phyloP scores from a whole-genome alignment of 306 rosid species.

The Adenanthera pavonina region DNA sequence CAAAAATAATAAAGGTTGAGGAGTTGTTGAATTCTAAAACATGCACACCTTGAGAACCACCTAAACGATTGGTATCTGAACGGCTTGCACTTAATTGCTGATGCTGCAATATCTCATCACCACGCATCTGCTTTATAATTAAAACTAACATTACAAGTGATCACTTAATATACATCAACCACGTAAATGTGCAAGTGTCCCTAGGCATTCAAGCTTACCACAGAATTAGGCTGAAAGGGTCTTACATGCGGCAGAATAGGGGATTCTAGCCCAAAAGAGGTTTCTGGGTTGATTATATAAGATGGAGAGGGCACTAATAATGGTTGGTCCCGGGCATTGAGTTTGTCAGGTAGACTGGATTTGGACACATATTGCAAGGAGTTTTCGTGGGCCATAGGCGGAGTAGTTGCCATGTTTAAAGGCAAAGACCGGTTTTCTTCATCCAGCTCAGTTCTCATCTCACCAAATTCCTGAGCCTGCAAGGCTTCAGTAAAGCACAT shows the following conservation, averaged over 20 bases:
- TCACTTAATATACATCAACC: slow-evolving; percentile 1
- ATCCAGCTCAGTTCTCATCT: slow-evolving; percentile 54
- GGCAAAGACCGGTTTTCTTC: slow-evolving; percentile 64
- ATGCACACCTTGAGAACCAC: slow-evolving; percentile 46
- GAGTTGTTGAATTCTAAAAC: slow-evolving; percentile 25
- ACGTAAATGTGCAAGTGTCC: neutral
- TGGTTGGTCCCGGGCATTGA: slow-evolving; percentile 49
- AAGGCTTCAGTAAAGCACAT: slow-evolving; percentile 69
- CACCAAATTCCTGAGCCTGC: slow-evolving; percentile 64
- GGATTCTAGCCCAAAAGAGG: slow-evolving; percentile 56
- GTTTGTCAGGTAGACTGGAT: slow-evolving; percentile 46
- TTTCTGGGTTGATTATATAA: slow-evolving; percentile 50
- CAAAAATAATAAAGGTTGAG: neutral
- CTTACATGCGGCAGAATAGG: slow-evolving; percentile 51
- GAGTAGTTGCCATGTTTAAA: slow-evolving; percentile 50
- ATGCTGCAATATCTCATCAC: slow-evolving; percentile 52
- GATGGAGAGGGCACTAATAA: slow-evolving; percentile 56
- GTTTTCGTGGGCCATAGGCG: slow-evolving; percentile 61
- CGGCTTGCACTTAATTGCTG: slow-evolving; percentile 49
- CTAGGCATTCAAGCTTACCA: slow-evolving; percentile 54
- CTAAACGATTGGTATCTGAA: slow-evolving; percentile 50
- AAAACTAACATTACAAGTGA: slow-evolving; percentile 19
- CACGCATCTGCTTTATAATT: slow-evolving; percentile 46
- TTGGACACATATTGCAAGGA: slow-evolving; percentile 51
- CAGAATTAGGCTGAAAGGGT: slow-evolving; percentile 54